Conservation (phyloP, 2,329 filamentous ascomycete species). For the Aureobasidium sp. region DNA sequence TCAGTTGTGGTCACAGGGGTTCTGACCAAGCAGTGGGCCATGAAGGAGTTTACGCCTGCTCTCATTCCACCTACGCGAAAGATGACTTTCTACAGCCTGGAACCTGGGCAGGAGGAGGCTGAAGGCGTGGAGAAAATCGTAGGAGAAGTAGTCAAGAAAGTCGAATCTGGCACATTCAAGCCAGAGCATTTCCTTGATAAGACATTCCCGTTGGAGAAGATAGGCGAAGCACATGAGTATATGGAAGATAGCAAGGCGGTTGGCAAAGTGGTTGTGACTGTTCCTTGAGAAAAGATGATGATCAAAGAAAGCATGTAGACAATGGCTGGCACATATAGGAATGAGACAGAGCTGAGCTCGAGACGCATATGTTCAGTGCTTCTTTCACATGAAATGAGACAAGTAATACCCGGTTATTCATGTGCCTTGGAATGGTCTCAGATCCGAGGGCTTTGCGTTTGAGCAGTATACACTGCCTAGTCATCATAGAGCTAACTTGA, state of each 20-base stretch:
- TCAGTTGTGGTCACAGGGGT: constrained; percentile 14
- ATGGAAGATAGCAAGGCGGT: constrained; percentile 12
- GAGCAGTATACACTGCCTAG: no score
- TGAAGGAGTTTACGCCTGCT: constrained; percentile 7
- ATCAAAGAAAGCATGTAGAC: background rate
- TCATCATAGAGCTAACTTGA: background rate
- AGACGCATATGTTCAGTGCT: background rate
- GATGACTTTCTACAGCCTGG: constrained; percentile 12
- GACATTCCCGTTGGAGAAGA: background rate
- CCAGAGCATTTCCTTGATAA: constrained; percentile 7
- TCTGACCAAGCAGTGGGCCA: constrained; percentile 7
- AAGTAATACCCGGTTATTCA: background rate
- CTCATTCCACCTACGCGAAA: constrained; percentile 11
- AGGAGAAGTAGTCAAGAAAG: background rate
- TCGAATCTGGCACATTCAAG: constrained; percentile 7
- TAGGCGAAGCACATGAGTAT: constrained; percentile 4
- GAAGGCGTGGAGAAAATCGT: constrained; percentile 10
- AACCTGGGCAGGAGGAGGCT: constrained; percentile 1
- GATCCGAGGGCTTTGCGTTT: background rate
- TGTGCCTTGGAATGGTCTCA: background rate
- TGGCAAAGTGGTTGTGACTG: constrained; percentile 6
- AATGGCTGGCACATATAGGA: background rate
- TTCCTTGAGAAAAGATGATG: background rate
- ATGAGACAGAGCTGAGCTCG: background rate
- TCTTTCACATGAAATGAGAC: background rate